Evolutionary conservation across 2,329 filamentous ascomycete species (phyloP).

Genomic region (Alternaria sp.): DNA sequence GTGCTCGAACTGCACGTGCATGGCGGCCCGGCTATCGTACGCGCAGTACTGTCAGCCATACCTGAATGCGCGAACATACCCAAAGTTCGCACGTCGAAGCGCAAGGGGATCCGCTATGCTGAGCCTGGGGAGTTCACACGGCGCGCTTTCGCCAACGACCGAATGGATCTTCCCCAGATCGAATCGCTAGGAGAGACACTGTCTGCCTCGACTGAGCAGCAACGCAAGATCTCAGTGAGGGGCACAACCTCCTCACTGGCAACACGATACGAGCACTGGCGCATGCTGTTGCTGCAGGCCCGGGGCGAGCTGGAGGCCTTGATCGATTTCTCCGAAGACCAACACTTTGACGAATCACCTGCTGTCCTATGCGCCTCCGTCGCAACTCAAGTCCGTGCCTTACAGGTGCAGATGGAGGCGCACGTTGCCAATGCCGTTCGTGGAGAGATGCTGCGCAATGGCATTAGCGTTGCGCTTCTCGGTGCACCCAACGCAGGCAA

Average conservation of each 20-base stretch:
- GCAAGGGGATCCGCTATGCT: slow-evolving; percentile 73
- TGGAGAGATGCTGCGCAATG: slow-evolving; percentile 82
- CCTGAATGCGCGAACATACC: slow-evolving; percentile 54
- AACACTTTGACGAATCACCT: slow-evolving; percentile 92
- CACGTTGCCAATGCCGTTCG: slow-evolving; percentile 80
- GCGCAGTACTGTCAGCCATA: slow-evolving; percentile 82
- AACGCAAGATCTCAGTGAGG: slow-evolving; percentile 83
- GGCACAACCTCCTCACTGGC: slow-evolving; percentile 75
- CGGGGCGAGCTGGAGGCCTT: slow-evolving; percentile 92
- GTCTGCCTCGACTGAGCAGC: slow-evolving; percentile 82
- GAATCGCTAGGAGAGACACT: slow-evolving; percentile 68
- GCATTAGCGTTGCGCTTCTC: slow-evolving; percentile 84
- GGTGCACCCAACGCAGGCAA: slow-evolving; percentile 95
- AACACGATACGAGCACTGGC: slow-evolving; percentile 82
- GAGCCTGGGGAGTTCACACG: slow-evolving; percentile 96
- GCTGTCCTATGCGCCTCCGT: slow-evolving; percentile 74
- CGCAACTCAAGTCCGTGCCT: slow-evolving; percentile 64
- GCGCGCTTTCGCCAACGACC: slow-evolving; percentile 85
- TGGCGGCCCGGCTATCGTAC: slow-evolving; percentile 86
- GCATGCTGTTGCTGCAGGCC: slow-evolving; percentile 75
- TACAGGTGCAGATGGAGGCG: slow-evolving; percentile 68
- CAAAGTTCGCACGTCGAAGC: slow-evolving; percentile 6
- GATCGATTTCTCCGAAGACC: slow-evolving; percentile 97
- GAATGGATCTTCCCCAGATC: slow-evolving; percentile 84
- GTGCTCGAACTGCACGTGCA: slow-evolving; percentile 94